phyloP scores from a whole-genome alignment of 2,329 filamentous ascomycete genomes.

The Anthostomella pinea region DNA sequence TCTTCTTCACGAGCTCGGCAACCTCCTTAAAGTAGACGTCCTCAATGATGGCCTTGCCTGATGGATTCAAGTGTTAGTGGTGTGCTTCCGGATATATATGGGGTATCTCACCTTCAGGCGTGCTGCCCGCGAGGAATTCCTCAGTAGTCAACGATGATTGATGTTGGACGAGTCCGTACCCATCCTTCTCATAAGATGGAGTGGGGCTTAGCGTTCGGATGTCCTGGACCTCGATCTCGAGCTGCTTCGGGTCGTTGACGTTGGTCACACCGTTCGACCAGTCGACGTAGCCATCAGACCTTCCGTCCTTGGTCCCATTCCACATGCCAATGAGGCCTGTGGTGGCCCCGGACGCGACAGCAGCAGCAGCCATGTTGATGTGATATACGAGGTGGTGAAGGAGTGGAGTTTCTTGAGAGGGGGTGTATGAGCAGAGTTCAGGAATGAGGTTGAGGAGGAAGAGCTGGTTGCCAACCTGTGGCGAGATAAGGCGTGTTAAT shows the following conservation, averaged over 20 bases:
- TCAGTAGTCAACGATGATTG: constrained; percentile 23
- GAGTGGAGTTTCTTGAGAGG: no score
- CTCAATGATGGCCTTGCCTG: constrained; percentile 25
- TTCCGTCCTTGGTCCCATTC: constrained; percentile 27
- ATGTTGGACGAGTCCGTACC: constrained; percentile 27
- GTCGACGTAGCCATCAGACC: constrained; percentile 24
- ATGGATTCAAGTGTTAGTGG: constrained; percentile 12
- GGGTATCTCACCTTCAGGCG: constrained; percentile 22
- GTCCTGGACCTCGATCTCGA: constrained; percentile 26
- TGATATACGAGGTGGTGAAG: no score
- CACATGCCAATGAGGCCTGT: constrained; percentile 29
- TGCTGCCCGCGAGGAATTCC: constrained; percentile 25
- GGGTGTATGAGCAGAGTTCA: no score
- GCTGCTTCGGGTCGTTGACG: constrained; percentile 23
- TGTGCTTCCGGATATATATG: no score
- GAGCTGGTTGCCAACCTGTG: no score
- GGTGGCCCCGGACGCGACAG: constrained; percentile 22
- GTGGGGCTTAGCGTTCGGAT: constrained; percentile 23
- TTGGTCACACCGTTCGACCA: constrained; percentile 26
- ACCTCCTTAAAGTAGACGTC: constrained; percentile 29
- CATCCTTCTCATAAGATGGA: constrained; percentile 21
- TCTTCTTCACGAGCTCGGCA: constrained; percentile 25
- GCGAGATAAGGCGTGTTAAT: no score
- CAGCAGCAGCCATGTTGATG: constrained; percentile 23
- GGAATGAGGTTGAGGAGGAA: no score